Evolutionary conservation across 495 filamentous ascomycete genomes (phyloP), one percentile per base, ranked within the genome.

Genomic region (Evansstolkia leycettana): DNA sequence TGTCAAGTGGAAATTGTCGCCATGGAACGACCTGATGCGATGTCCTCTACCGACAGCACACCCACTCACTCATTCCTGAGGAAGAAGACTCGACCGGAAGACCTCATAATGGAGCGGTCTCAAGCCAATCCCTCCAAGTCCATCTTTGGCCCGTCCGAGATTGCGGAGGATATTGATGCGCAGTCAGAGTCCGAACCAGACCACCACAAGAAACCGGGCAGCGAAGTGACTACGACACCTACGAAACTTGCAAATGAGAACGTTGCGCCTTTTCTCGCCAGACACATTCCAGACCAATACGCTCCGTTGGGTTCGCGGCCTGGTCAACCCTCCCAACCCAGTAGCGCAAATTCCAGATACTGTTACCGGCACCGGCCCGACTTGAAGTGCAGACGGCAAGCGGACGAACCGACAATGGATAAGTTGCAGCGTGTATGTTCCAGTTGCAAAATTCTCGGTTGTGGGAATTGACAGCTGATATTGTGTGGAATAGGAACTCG

Each of bases 281-380:
- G 80, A 55, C 84, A 95, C 45, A 88, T 93, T 5, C 87, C 86
- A 1, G 72, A 72, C 27, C 72, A 86, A 50, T 92, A 94, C 55
- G 82, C 82, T 2, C 80, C 80, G 2, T 57, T 78, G 33, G 76
- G 41, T 54, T 64, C 44, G 28, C 50, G 47, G 23, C 47, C 47
- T 16, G 50, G 45, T 2, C 34, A 47, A n/a, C 47, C 50, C 3
- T 36, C 48, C 13, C 50, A 58, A 4, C 50, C 60, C 33, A 64
- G 55, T 41, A 58, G 47, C 12, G 51, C 47, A 20, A 94, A 90
- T 52, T 90, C 85, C 31, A 86, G 81, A 54, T 96, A 84, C 62
- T 99, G 90, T 57, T 96, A 99, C 57, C 77, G 90, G 19, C 90
- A 99, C 54, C 72, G 83, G 29, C 92, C 90, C 14, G 92, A 96